Base-by-base conservation (phyloP, 495 filamentous ascomycete species). In the Neurospora terricola region DNA sequence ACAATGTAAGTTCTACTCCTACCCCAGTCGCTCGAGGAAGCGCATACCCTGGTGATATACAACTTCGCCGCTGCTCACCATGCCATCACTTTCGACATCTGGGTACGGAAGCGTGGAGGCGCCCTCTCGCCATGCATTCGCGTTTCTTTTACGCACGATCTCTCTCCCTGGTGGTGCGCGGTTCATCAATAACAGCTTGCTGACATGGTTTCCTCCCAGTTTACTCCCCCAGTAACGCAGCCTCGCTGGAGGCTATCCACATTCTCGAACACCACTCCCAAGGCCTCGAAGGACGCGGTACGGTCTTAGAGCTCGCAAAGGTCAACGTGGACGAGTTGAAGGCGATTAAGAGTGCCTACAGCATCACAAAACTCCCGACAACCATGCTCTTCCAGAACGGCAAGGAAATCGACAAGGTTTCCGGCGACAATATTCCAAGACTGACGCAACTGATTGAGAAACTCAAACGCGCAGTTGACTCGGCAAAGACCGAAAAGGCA, bases 311-410 rank as follows among this genome's bases (percentile, higher is more conserved):
- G 72, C 97, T 98, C 79, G 90, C 88, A 80, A 97, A 97, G 84
- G 87, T 97, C 83, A 89, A 98, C 83, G 90, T 90, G 69, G 93
- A 96, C 71, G 76, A 88, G 30, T 92, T 95, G 79, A 85, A 90
- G 78, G 89, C 92, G 23, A 86, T 98, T 45, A 90, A 92, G 14
- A 81, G 86, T 72, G 86, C 87, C 73, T 94, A 95, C 78, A 80
- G 84, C 69, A 87, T 97, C 75, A 90, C 88, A n/a, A 88, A 86
- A 16, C 86, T 92, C 76, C 96, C 96, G 18, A 97, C 95, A 59
- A 97, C 98, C 83, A 89, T 98, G 78, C 87, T 97, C 76, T 97
- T 98, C 87, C 92, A 93, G 77, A 86, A 91, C 73, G 89, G 90
- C 73, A 83, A 88, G 71, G 86, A 89, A 39, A 77, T 78, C 21